These are phyloP conservation scores for Tilletia caries DNA, from an alignment of 1,284 basidiomycete genomes.

Conservation along the genomic window DNA sequence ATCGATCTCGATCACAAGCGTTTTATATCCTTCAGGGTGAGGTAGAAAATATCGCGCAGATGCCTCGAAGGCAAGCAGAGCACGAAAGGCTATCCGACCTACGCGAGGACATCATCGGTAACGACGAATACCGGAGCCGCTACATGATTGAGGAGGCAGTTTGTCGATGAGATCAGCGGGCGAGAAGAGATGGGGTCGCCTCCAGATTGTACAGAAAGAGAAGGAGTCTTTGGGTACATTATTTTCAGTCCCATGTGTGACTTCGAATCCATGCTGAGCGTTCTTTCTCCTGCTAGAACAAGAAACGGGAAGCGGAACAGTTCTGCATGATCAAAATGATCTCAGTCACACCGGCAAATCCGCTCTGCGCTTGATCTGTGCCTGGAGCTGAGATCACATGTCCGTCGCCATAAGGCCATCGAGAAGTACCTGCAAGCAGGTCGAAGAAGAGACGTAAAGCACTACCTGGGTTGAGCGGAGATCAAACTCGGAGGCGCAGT, in stretches of 20 bases:
- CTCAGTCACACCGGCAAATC: conserved; percentile 56
- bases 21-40: conserved; percentile 98
- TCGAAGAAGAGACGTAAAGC: conserved; percentile 39
- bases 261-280: not conserved
- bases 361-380: conserved; percentile 45
- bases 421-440: conserved; percentile 28
- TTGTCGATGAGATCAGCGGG: conserved; percentile 76
- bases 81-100: conserved; percentile 96
- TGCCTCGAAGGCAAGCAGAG: conserved; percentile 97
- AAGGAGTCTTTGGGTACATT: conserved; percentile 76
- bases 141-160: conserved; percentile 82
- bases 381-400: conserved; percentile 38
- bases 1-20: conserved; percentile 98
- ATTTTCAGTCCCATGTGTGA: conserved; percentile 4
- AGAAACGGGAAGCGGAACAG: conserved; percentile 56
- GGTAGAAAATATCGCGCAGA: conserved; percentile 96
- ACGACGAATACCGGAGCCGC: conserved; percentile 81
- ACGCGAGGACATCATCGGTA: conserved; percentile 96
- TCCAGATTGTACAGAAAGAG: conserved; percentile 88
- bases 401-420: conserved; percentile 33
- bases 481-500: conserved; percentile 36
- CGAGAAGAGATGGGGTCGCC: conserved; percentile 76
- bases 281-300: conserved; percentile 10
- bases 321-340: conserved; percentile 80
- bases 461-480: conserved; percentile 41